These are phyloP conservation scores for Phytopythium aichiense DNA, from an alignment of 352 stramenopile species.

Conservation along the genomic window DNA sequence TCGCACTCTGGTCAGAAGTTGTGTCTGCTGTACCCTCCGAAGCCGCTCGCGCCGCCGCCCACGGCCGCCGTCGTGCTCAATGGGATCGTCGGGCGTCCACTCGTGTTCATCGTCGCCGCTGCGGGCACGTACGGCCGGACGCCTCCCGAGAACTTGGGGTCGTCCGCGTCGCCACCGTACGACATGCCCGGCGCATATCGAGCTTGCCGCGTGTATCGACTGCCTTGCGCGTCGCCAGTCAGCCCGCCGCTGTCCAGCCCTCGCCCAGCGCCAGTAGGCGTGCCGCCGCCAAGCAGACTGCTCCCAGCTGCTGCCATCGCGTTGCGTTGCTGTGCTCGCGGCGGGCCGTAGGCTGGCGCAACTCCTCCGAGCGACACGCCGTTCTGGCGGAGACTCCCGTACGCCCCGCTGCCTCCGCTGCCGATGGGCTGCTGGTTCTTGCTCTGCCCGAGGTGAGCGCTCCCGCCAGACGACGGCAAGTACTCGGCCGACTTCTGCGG, in stretches of 20 bases:
- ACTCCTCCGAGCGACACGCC: conserved; percentile 8
- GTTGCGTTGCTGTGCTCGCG: conserved; percentile 55
- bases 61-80: conserved; percentile 45
- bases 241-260: conserved; percentile 46
- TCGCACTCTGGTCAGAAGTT: conserved; percentile 44
- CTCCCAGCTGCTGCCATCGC: conserved; percentile 66
- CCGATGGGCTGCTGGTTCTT: conserved; percentile 49
- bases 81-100: conserved; percentile 17
- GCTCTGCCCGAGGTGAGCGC: conserved; percentile 29
- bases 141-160: conserved; percentile 50
- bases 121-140: conserved; percentile 45
- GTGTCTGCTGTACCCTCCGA: conserved; percentile 72
- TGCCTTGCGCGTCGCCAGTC: conserved; percentile 37
- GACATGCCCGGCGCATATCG: conserved; percentile 68
- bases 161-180: conserved; percentile 46
- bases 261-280: conserved; percentile 39
- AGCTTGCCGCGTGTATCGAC: conserved; percentile 75
- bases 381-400: conserved; percentile 37
- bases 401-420: conserved; percentile 19
- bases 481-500: conserved; percentile 46
- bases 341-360: conserved; percentile 28
- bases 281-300: conserved; percentile 55
- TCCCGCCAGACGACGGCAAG: conserved; percentile 36
- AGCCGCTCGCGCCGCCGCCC: conserved; percentile 30
- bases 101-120: conserved; percentile 12